A percentile compares a stretch with the other conserved stretches of the same genome.
Evolutionary conservation across 208 protist species (phyloP).

Genomic region (Acanthamoeba healyi): DNA sequence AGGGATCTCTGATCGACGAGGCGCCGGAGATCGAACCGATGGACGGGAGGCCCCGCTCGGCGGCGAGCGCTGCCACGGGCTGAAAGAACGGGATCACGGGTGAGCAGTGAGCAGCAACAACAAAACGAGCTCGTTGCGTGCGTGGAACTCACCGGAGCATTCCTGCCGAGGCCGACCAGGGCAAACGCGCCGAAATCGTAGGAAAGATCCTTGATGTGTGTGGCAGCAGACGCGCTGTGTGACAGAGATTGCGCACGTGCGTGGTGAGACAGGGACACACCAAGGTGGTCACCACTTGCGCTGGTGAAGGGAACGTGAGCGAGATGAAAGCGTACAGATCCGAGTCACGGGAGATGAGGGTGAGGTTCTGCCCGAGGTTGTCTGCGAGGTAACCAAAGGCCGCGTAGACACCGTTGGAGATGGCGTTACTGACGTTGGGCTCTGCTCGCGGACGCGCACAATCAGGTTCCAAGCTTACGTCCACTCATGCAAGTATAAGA

Average conservation of each 20-base stretch:
- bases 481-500: too few species aligned
- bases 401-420: neutral
- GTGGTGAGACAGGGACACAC: too few species aligned
- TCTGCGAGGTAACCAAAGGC: neutral
- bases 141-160: neutral
- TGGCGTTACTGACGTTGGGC: neutral
- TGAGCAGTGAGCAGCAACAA: too few species aligned
- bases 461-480: too few species aligned
- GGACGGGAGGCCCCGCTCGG: neutral
- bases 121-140: too few species aligned
- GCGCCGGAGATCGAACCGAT: neutral
- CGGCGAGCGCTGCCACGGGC: neutral
- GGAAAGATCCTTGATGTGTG: neutral
- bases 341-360: neutral
- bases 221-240: too few species aligned
- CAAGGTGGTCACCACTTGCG: too few species aligned
- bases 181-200: neutral
- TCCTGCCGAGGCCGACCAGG: neutral
- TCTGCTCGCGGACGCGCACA: too few species aligned
- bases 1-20: neutral
- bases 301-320: too few species aligned
- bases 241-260: too few species aligned
- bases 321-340: too few species aligned
- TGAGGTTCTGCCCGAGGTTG: neutral
- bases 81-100: too few species aligned